These are phyloP conservation scores for Aotearoamyces nothofagi DNA, from an alignment of 2,329 filamentous ascomycete species.

Conservation along the genomic window DNA sequence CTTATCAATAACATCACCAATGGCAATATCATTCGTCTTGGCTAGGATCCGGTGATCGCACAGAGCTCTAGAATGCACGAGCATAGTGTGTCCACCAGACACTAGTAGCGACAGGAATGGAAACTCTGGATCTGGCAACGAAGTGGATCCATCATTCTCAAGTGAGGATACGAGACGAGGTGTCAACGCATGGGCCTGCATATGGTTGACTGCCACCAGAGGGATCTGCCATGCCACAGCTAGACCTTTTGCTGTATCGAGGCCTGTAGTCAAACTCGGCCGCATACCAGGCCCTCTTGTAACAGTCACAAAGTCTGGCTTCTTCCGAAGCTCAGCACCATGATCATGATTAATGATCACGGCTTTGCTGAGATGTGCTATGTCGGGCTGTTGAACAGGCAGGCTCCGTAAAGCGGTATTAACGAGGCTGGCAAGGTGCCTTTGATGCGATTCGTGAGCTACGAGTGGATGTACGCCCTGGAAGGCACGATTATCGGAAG, in stretches of 20 bases:
- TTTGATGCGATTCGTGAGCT: slow-evolving; percentile 62
- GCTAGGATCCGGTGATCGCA: slow-evolving; percentile 61
- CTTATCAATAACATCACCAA: slow-evolving; percentile 86
- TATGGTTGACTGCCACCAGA: slow-evolving; percentile 80
- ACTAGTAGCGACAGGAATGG: slow-evolving; percentile 82
- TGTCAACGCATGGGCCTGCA: slow-evolving; percentile 92
- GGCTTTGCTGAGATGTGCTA: slow-evolving; percentile 8
- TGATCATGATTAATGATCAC: slow-evolving; percentile 6
- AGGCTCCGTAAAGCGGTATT: slow-evolving; percentile 43
- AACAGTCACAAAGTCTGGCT: slow-evolving; percentile 74
- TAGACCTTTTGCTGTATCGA: slow-evolving; percentile 78
- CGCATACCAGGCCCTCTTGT: slow-evolving; percentile 87
- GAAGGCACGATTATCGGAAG: slow-evolving; percentile 61
- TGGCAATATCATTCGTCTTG: slow-evolving; percentile 61
- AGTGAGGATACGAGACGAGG: slow-evolving; percentile 60
- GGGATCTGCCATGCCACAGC: slow-evolving; percentile 72
- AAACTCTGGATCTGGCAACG: slow-evolving; percentile 36
- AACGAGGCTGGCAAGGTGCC: slow-evolving; percentile 53
- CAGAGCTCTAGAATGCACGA: slow-evolving; percentile 58
- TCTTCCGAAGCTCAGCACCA: slow-evolving; percentile 20
- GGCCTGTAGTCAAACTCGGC: slow-evolving; percentile 59
- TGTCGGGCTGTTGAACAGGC: slow-evolving; percentile 8
- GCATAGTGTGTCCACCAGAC: slow-evolving; percentile 82
- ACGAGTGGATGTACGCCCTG: slow-evolving; percentile 67
- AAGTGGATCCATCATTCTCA: slow-evolving; percentile 14